A percentile compares a stretch with the other conserved stretches of the same genome.
phyloP scores from a whole-genome alignment of 768 basidiomycete species.

The Lanmaoa rubissima region DNA sequence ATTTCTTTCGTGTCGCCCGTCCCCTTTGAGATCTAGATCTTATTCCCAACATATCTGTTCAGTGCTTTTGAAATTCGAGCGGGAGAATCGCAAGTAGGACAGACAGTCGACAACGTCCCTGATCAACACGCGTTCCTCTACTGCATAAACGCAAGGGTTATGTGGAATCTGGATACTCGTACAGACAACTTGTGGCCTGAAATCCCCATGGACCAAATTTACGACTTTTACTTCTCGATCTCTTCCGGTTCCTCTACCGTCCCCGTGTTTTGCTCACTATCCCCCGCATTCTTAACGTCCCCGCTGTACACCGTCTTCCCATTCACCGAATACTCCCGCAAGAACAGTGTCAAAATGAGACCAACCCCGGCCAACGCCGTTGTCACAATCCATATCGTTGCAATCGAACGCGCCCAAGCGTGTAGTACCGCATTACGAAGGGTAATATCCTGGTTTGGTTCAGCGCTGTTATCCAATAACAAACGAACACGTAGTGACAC shows the following conservation, averaged over 20 bases:
- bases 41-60: background rate
- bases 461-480: background rate
- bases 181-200: background rate
- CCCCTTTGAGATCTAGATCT: background rate
- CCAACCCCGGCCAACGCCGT: constrained; percentile 55
- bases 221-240: background rate
- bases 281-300: constrained; percentile 20
- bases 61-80: too few species aligned
- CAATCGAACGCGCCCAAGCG: constrained; percentile 63
- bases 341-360: constrained; percentile 50
- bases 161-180: too few species aligned
- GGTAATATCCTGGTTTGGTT: constrained; percentile 42
- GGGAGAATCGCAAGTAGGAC: background rate
- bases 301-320: constrained; percentile 45
- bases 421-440: constrained; percentile 51
- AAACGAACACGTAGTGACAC: background rate
- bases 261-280: background rate
- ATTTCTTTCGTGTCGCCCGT: background rate
- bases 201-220: background rate
- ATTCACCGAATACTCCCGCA: constrained; percentile 59
- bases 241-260: background rate
- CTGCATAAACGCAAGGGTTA: background rate
- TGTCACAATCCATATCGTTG: constrained; percentile 61
- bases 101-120: background rate
- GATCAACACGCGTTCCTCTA: background rate